A percentile compares a stretch with the other conserved stretches of the same genome.
phyloP scores from a whole-genome alignment of 805 yeast genomes.

The Candida saitoana region DNA sequence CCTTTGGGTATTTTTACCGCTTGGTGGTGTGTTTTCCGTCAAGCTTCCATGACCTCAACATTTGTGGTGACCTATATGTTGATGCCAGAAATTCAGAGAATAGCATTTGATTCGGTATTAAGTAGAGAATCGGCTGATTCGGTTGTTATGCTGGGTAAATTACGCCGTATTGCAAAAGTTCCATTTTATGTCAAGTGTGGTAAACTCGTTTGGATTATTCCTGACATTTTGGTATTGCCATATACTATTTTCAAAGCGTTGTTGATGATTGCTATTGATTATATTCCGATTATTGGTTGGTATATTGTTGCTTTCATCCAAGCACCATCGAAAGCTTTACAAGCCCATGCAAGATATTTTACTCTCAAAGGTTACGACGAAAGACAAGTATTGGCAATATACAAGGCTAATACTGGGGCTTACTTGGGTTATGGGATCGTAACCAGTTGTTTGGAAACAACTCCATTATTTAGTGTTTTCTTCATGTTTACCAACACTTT shows the following conservation, averaged over 20 bases:
- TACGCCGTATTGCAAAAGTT: slow-evolving; percentile 25
- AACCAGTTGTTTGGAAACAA: slow-evolving; percentile 47
- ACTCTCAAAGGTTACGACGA: slow-evolving; percentile 48
- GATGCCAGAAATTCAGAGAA: slow-evolving; percentile 46
- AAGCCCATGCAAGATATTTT: slow-evolving; percentile 54
- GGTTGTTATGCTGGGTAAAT: slow-evolving; percentile 38
- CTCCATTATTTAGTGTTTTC: slow-evolving; percentile 51
- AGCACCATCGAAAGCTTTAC: slow-evolving; percentile 52
- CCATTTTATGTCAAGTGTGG: slow-evolving; percentile 29
- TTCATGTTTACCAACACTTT: slow-evolving; percentile 56
- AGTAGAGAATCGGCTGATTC: slow-evolving; percentile 43
- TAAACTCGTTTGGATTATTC: slow-evolving; percentile 27
- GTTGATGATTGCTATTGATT: slow-evolving; percentile 34
- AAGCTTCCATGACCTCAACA: slow-evolving; percentile 38
- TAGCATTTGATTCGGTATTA: slow-evolving; percentile 47
- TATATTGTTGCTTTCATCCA: slow-evolving; percentile 44
- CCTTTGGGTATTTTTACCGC: slow-evolving; percentile 49
- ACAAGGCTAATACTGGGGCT: slow-evolving; percentile 33
- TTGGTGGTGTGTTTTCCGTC: slow-evolving; percentile 41
- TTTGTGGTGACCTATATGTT: slow-evolving; percentile 39
- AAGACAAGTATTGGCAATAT: slow-evolving; percentile 36
- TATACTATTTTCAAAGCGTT: slow-evolving; percentile 35
- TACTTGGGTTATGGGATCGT: slow-evolving; percentile 52
- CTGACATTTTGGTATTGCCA: slow-evolving; percentile 37
- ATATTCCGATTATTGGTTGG: slow-evolving; percentile 60